phyloP scores from a whole-genome alignment of 2,329 filamentous ascomycete genomes.

The Colletotrichum brevisporum region DNA sequence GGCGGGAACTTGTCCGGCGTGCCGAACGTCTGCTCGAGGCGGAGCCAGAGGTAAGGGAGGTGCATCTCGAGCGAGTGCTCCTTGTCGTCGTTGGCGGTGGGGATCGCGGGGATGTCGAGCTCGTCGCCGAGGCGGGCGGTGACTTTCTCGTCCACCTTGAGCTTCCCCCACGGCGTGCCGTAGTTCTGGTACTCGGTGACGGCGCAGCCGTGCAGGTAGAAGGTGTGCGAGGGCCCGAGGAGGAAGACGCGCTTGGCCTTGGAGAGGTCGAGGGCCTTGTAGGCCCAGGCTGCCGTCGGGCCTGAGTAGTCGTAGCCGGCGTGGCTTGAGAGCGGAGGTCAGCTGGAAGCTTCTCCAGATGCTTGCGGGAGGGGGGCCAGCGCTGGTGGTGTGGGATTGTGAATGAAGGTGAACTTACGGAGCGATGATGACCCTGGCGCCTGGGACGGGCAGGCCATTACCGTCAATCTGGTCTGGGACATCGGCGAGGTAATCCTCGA shows the following conservation, averaged over 20 bases:
- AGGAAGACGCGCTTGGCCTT: slow-evolving; percentile 90
- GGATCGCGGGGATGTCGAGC: slow-evolving; percentile 75
- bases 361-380: neutral
- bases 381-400: slow-evolving; percentile 2
- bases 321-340: too few relatives aligned
- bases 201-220: slow-evolving; percentile 83
- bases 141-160: slow-evolving; percentile 74
- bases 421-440: slow-evolving; percentile 79
- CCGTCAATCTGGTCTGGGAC: slow-evolving; percentile 78
- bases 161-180: slow-evolving; percentile 80
- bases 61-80: slow-evolving; percentile 99
- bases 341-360: too few relatives aligned
- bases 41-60: slow-evolving; percentile 91
- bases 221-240: slow-evolving; percentile 92
- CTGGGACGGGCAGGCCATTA: slow-evolving; percentile 74
- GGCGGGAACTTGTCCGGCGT: slow-evolving; percentile 73
- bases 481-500: slow-evolving; percentile 80
- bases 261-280: slow-evolving; percentile 87
- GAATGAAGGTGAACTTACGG: slow-evolving; percentile 27
- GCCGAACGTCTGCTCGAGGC: slow-evolving; percentile 67
- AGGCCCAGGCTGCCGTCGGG: slow-evolving; percentile 92
- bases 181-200: slow-evolving; percentile 80
- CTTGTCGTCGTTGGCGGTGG: slow-evolving; percentile 76
- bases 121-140: slow-evolving; percentile 61
- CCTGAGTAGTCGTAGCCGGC: slow-evolving; percentile 96